These are phyloP conservation scores for Fusarium veterinarium DNA, from an alignment of 2,329 filamentous ascomycete genomes.

Conservation along the genomic window DNA sequence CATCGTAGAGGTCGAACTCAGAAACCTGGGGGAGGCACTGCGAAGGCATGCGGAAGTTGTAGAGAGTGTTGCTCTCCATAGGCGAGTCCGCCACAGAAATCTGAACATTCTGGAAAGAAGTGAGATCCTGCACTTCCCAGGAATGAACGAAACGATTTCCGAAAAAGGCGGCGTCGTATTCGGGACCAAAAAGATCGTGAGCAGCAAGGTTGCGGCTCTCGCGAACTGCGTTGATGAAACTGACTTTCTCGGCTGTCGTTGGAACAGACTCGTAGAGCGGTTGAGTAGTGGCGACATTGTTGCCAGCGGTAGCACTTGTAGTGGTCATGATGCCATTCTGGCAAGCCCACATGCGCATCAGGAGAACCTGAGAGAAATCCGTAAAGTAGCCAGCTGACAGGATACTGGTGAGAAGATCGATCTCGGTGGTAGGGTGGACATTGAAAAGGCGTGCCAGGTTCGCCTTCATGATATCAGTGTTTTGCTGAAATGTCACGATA, in stretches of 20 bases:
- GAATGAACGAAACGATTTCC: neutral
- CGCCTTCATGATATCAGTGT: constrained; percentile 2
- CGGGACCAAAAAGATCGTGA: constrained; percentile 35
- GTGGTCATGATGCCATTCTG: constrained; percentile 46
- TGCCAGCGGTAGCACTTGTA: neutral
- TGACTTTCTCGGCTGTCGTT: constrained; percentile 29
- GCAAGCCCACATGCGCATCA: constrained; percentile 38
- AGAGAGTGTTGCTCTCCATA: neutral
- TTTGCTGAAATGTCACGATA: constrained; percentile 23
- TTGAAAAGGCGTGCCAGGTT: constrained; percentile 2
- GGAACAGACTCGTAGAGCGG: constrained; percentile 1
- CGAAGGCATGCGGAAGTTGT: neutral
- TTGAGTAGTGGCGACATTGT: neutral
- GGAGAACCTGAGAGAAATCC: constrained; percentile 25
- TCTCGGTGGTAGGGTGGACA: constrained; percentile 42
- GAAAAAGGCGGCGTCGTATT: constrained; percentile 15
- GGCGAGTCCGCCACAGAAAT: neutral
- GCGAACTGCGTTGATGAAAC: constrained; percentile 35
- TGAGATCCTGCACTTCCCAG: constrained; percentile 5
- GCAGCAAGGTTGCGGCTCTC: constrained; percentile 33
- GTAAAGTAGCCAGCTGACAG: constrained; percentile 44
- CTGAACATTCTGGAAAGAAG: neutral
- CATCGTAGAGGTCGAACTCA: neutral
- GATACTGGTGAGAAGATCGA: constrained; percentile 44
- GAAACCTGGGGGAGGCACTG: neutral